These are phyloP conservation scores for Suhomyces coccinellae DNA, from an alignment of 1,139 yeast species.

Conservation along the genomic window DNA sequence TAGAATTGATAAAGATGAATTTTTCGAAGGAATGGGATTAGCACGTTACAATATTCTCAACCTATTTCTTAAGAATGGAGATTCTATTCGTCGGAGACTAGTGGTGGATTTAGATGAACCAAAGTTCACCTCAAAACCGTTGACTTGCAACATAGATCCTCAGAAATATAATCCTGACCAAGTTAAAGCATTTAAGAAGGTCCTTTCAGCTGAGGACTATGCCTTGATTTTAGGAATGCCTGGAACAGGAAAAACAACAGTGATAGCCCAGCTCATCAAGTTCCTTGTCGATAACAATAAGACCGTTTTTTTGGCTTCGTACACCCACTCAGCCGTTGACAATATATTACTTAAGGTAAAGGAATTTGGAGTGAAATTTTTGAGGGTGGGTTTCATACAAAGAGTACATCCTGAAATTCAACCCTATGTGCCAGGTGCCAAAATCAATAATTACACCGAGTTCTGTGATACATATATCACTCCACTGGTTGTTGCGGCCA, in stretches of 20 bases:
- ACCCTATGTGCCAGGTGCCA: constrained; percentile 50
- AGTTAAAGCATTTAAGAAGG: constrained; percentile 61
- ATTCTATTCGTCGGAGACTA: constrained; percentile 50
- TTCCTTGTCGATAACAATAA: constrained; percentile 60
- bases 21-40: constrained; percentile 69
- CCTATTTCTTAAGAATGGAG: constrained; percentile 59
- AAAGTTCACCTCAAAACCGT: constrained; percentile 30
- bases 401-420: constrained; percentile 65
- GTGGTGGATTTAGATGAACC: constrained; percentile 59
- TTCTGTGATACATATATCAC: constrained; percentile 47
- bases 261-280: constrained; percentile 73
- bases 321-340: constrained; percentile 96
- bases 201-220: constrained; percentile 68
- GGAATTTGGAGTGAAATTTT: constrained; percentile 44
- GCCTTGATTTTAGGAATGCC: constrained; percentile 94
- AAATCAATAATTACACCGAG: constrained; percentile 45
- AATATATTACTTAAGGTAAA: constrained; percentile 76
- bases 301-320: constrained; percentile 75
- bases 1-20: constrained; percentile 80
- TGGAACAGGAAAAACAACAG: constrained; percentile 97
- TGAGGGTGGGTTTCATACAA: constrained; percentile 57
- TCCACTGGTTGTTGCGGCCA: constrained; percentile 81
- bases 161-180: constrained; percentile 67
- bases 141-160: constrained; percentile 18
- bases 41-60: constrained; percentile 77